Conservation (phyloP, 1,284 basidiomycete species). For the Fistulinella cinereoalba region DNA sequence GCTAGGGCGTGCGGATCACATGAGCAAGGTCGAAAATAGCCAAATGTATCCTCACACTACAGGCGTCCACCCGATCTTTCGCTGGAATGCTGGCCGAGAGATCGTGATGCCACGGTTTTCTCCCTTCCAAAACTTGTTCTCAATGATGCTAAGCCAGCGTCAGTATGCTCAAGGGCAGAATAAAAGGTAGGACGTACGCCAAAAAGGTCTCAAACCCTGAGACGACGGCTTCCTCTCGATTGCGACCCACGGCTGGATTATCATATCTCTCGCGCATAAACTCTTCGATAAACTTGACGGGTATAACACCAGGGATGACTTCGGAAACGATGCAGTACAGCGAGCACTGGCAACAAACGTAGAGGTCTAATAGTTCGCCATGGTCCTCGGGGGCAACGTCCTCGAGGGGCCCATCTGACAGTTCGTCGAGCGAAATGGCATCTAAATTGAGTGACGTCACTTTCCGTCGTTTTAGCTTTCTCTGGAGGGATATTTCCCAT, state of each 20-base stretch:
- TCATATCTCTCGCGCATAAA: constrained; percentile 40
- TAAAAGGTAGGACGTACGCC: constrained; percentile 39
- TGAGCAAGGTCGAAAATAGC: constrained; percentile 11
- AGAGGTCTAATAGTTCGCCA: constrained; percentile 68
- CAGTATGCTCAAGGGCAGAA: constrained; percentile 1
- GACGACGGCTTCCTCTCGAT: constrained; percentile 49
- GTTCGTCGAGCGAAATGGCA: constrained; percentile 27
- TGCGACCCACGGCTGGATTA: constrained; percentile 40
- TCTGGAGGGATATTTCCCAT: constrained; percentile 50
- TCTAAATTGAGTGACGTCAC: constrained; percentile 37
- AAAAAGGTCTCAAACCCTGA: constrained; percentile 66
- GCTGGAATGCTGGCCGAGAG: constrained; percentile 51
- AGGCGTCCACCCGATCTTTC: constrained; percentile 64
- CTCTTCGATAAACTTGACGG: constrained; percentile 48
- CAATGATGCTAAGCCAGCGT: constrained; percentile 51
- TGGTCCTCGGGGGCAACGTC: constrained; percentile 39
- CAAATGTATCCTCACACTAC: constrained; percentile 47
- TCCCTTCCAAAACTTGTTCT: constrained; percentile 71
- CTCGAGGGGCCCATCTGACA: constrained; percentile 35
- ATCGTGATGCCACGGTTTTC: constrained; percentile 59
- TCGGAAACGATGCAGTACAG: constrained; percentile 66
- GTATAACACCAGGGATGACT: constrained; percentile 68
- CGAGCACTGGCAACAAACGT: constrained; percentile 79
- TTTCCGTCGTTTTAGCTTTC: constrained; percentile 50
- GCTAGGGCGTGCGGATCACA: constrained; percentile 28